phyloP scores from a whole-genome alignment of 805 yeast genomes.

The Saturnispora ahearnii region DNA sequence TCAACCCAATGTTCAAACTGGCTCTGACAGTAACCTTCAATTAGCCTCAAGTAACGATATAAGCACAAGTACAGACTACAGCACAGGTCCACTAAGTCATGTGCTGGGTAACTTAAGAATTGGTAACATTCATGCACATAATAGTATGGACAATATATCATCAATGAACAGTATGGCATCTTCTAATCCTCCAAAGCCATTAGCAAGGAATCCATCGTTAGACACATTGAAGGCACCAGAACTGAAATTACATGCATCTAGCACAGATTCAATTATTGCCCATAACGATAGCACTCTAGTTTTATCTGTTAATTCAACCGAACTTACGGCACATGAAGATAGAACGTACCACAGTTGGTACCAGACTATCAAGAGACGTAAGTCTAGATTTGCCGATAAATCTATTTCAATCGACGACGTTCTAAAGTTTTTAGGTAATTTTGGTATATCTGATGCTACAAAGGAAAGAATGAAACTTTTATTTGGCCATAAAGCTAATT shows the following conservation, averaged over 20 bases:
- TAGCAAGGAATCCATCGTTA: background rate
- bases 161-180: background rate
- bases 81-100: background rate
- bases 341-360: constrained; percentile 92
- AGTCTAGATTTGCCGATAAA: constrained; percentile 39
- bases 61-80: background rate
- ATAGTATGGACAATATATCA: constrained; percentile 7
- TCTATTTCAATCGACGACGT: constrained; percentile 67
- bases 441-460: constrained; percentile 46
- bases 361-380: constrained; percentile 68
- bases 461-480: constrained; percentile 42
- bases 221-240: background rate
- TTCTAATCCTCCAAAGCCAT: background rate
- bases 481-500: constrained; percentile 45
- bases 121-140: background rate
- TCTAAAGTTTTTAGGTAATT: constrained; percentile 69
- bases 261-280: constrained; percentile 21
- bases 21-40: background rate
- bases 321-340: constrained; percentile 68
- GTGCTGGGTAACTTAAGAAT: background rate
- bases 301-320: constrained; percentile 53
- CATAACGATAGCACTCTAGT: constrained; percentile 41
- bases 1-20: background rate
- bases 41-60: background rate
- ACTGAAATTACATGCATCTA: constrained; percentile 16